Conservation (phyloP, 805 yeast species). For the Geotrichum ghanense region DNA sequence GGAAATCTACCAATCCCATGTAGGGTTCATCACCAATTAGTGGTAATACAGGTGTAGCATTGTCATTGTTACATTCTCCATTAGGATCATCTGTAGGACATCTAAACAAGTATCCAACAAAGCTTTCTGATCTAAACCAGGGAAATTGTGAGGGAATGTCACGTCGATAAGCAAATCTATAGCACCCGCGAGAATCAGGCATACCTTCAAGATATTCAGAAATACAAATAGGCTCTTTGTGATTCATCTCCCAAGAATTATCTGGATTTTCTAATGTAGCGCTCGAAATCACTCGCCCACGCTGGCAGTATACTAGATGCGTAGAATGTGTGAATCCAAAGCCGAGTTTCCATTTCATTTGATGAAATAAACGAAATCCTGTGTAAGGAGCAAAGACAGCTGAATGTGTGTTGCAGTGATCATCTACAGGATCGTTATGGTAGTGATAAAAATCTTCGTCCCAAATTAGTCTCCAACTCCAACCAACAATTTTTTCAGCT, state of each 20-base stretch:
- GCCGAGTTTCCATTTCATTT: neutral
- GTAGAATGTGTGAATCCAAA: neutral
- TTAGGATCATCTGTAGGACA: constrained; percentile 23
- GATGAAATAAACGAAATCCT: neutral
- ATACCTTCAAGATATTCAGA: neutral
- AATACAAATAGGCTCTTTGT: neutral
- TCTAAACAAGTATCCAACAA: constrained; percentile 53
- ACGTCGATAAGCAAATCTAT: neutral
- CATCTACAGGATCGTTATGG: neutral
- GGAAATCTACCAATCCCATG: constrained; percentile 9
- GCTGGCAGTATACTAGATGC: neutral
- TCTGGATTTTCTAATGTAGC: neutral
- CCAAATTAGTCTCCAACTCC: neutral
- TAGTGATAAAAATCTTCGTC: neutral
- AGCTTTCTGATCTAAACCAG: constrained; percentile 10
- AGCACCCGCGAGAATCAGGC: neutral
- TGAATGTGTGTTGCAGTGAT: neutral
- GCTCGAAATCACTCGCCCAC: neutral
- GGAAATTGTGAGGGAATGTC: neutral
- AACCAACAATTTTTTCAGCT: neutral
- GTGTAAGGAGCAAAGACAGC: neutral
- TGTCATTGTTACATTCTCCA: constrained; percentile 2
- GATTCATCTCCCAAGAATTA: neutral
- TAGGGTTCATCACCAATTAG: constrained; percentile 36
- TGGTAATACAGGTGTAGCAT: constrained; percentile 39